These are phyloP conservation scores for Hymenotorrendiella dingleyae DNA, from an alignment of 2,329 filamentous ascomycete species.

Conservation along the genomic window DNA sequence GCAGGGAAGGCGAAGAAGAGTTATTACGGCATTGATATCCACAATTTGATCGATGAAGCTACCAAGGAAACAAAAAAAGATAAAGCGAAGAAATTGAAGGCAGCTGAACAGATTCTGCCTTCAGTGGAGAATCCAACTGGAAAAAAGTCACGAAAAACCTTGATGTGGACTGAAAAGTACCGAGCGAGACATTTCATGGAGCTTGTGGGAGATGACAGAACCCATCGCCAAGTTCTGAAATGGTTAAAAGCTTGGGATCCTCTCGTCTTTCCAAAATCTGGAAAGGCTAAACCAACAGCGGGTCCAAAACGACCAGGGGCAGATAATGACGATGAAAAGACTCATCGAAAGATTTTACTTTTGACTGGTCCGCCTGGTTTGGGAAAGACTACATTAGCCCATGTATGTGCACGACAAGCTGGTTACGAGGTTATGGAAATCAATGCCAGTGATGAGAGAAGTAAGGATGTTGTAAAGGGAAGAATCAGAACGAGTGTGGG, in stretches of 20 bases:
- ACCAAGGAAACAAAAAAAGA: slow-evolving; percentile 39
- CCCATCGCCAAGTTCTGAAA: slow-evolving; percentile 80
- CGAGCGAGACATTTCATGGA: slow-evolving; percentile 88
- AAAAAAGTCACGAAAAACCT: slow-evolving; percentile 34
- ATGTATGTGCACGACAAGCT: slow-evolving; percentile 91
- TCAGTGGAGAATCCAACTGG: slow-evolving; percentile 34
- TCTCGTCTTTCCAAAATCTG: slow-evolving; percentile 72
- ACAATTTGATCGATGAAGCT: slow-evolving; percentile 70
- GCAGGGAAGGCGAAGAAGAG: slow-evolving; percentile 64
- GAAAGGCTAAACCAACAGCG: slow-evolving; percentile 48
- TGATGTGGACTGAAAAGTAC: slow-evolving; percentile 97
- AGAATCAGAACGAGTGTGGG: slow-evolving; percentile 87
- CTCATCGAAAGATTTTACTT: slow-evolving; percentile 81
- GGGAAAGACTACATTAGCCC: slow-evolving; percentile 92
- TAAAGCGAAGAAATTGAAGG: slow-evolving; percentile 38
- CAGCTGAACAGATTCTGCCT: slow-evolving; percentile 30
- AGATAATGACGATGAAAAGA: slow-evolving; percentile 60
- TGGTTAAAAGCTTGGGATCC: slow-evolving; percentile 96
- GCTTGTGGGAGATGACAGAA: slow-evolving; percentile 88
- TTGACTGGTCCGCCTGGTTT: slow-evolving; percentile 87
- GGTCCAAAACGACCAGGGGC: slow-evolving; percentile 37
- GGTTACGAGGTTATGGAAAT: slow-evolving; percentile 97
- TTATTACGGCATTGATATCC: slow-evolving; percentile 92
- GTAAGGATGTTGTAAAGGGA: slow-evolving; percentile 80
- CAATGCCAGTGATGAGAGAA: slow-evolving; percentile 95